Evolutionary conservation across 1,284 basidiomycete species (phyloP).

Genomic region (Ganoderma lingzhi): DNA sequence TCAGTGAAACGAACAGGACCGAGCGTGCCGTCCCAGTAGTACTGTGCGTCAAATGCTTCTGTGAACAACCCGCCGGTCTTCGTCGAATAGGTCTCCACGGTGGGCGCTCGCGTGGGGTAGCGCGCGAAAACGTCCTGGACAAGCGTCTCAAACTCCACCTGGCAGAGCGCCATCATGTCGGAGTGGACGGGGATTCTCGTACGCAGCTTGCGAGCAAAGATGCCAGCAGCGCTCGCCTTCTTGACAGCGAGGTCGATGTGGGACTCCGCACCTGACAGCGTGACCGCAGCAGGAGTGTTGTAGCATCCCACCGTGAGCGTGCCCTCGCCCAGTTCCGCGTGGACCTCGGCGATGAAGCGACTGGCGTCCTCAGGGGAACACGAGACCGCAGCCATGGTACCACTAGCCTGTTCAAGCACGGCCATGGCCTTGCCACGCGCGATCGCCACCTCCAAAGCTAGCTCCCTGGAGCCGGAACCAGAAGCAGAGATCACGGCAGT

Average conservation of each 20-base stretch:
- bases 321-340: constrained; percentile 21
- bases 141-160: constrained; percentile 33
- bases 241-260: constrained; percentile 41
- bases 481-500: constrained; percentile 52
- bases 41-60: constrained; percentile 37
- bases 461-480: constrained; percentile 46
- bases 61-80: constrained; percentile 35
- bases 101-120: constrained; percentile 29
- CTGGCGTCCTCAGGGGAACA: constrained; percentile 41
- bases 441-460: constrained; percentile 51
- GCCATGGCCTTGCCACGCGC: constrained; percentile 47
- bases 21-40: constrained; percentile 46
- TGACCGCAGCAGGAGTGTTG: constrained; percentile 45
- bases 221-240: constrained; percentile 38
- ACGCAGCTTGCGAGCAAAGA: constrained; percentile 44
- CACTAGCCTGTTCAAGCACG: constrained; percentile 42
- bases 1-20: constrained; percentile 43
- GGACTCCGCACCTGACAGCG: constrained; percentile 43
- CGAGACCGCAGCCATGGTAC: constrained; percentile 52
- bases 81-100: constrained; percentile 36
- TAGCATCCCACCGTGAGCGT: constrained; percentile 46
- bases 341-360: constrained; percentile 33
- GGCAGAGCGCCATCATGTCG: constrained; percentile 43
- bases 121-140: constrained; percentile 40
- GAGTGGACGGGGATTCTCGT: constrained; percentile 46